Evolutionary conservation across 352 stramenopile genomes (phyloP).

Genomic region (Thalassiosira exigua): DNA sequence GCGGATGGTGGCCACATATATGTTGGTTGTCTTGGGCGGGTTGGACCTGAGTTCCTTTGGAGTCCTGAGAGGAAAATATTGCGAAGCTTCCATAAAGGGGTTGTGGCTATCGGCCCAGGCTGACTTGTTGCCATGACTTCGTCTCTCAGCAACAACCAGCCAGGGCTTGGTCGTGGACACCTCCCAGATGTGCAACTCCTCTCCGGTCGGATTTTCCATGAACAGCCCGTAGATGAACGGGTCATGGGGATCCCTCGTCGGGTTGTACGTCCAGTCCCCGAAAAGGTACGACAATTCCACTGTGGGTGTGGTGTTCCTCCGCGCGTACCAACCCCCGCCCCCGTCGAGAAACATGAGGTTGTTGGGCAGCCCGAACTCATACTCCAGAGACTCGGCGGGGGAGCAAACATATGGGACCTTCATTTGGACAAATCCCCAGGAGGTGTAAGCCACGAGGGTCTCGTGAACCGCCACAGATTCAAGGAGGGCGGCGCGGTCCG

Average conservation of each 20-base stretch:
- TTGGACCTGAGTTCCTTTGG: too few species aligned
- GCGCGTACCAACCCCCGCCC: slow-evolving; percentile 56
- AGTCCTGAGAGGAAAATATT: too few species aligned
- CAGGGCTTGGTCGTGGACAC: slow-evolving; percentile 65
- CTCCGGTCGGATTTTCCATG: slow-evolving; percentile 71
- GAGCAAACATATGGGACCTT: slow-evolving; percentile 51
- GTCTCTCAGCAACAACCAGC: slow-evolving; percentile 49
- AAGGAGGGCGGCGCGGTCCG: slow-evolving; percentile 12
- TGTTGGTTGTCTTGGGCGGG: slow-evolving; percentile 41
- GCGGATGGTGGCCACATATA: slow-evolving; percentile 53
- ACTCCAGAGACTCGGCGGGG: slow-evolving; percentile 40
- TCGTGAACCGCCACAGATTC: slow-evolving; percentile 36
- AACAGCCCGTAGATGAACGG: slow-evolving; percentile 68
- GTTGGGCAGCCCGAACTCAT: slow-evolving; percentile 51
- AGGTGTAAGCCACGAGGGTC: slow-evolving; percentile 62
- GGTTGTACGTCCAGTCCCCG: slow-evolving; percentile 36
- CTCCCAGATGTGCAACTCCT: slow-evolving; percentile 61
- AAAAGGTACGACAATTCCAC: slow-evolving; percentile 51
- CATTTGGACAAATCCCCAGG: slow-evolving; percentile 62
- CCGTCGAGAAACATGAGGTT: slow-evolving; percentile 64
- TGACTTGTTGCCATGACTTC: slow-evolving; percentile 21
- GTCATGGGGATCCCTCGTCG: slow-evolving; percentile 21
- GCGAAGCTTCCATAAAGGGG: too few species aligned
- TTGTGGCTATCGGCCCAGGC: slow-evolving; percentile 29
- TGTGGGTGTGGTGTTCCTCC: slow-evolving; percentile 49